These are phyloP conservation scores for Luvunga scandens DNA, from an alignment of 345 rosid species.

Conservation along the genomic window DNA sequence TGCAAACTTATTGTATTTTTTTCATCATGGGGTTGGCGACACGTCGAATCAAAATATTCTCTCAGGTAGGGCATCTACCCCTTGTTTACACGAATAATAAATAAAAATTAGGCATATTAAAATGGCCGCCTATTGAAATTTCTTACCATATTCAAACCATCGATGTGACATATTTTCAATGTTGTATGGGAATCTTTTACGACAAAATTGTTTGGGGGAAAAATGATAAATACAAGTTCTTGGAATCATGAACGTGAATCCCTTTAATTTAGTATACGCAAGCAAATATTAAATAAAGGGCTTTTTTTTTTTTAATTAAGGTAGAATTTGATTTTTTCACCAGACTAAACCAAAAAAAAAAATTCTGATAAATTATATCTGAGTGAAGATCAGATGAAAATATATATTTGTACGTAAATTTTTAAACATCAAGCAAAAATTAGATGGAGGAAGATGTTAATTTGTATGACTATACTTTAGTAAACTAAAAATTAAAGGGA, in stretches of 20 bases:
- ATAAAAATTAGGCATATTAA: neutral
- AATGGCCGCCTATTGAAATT: neutral
- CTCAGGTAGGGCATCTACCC: constrained; percentile 6
- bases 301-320: too few relatives aligned
- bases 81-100: neutral
- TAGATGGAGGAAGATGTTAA: too few relatives aligned
- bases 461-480: too few relatives aligned
- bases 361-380: too few relatives aligned
- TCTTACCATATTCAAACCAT: neutral
- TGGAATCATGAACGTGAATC: neutral
- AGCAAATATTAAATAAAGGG: too few relatives aligned
- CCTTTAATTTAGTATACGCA: too few relatives aligned
- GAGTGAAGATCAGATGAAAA: too few relatives aligned
- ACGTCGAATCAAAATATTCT: constrained; percentile 17
- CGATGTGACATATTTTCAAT: constrained; percentile 28
- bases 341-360: too few relatives aligned
- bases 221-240: neutral
- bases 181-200: constrained; percentile 19
- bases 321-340: too few relatives aligned
- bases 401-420: too few relatives aligned
- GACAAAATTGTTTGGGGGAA: neutral
- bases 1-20: neutral
- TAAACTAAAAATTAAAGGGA: too few relatives aligned
- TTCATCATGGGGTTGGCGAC: neutral
- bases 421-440: too few relatives aligned